Evolutionary conservation across 345 rosid genomes (phyloP).

Genomic region (Lepidium africanum): DNA sequence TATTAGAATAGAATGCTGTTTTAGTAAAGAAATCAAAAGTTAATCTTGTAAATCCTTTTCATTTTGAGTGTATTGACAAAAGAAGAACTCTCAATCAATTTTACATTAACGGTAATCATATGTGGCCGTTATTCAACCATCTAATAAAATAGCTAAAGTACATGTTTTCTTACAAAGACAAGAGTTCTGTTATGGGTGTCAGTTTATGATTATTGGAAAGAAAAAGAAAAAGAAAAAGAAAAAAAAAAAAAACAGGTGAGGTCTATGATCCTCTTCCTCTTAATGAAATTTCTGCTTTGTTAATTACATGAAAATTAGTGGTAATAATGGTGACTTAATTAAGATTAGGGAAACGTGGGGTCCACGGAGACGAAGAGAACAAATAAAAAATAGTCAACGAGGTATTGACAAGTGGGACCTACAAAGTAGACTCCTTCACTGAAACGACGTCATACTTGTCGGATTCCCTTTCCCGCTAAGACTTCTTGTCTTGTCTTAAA

Average conservation of each 20-base stretch:
- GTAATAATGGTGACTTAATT: neutral
- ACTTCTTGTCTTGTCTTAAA: conserved; percentile 17
- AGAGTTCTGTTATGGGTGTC: neutral
- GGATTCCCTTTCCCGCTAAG: conserved; percentile 33
- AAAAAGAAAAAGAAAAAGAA: too few species aligned
- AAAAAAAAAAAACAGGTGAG: neutral
- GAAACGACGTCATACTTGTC: conserved; percentile 31
- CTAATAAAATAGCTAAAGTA: too few species aligned
- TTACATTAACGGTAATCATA: neutral
- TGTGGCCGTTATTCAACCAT: neutral
- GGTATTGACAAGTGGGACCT: conserved; percentile 23
- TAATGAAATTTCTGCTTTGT: neutral
- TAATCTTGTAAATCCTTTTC: too few species aligned
- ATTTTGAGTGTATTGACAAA: neutral
- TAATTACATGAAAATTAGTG: neutral
- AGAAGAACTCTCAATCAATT: neutral
- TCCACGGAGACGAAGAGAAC: conserved; percentile 5
- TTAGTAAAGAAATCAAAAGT: too few species aligned
- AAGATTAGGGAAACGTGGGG: conserved; percentile 6
- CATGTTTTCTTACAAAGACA: too few species aligned
- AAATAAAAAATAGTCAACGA: conserved; percentile 17
- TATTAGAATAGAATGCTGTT: too few species aligned
- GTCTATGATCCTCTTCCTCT: neutral
- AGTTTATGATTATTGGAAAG: neutral
- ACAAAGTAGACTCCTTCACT: conserved; percentile 21